A percentile compares a stretch with the other conserved stretches of the same genome.
Evolutionary conservation across 306 rosid species (phyloP).

Genomic region (Vigna mungo): DNA sequence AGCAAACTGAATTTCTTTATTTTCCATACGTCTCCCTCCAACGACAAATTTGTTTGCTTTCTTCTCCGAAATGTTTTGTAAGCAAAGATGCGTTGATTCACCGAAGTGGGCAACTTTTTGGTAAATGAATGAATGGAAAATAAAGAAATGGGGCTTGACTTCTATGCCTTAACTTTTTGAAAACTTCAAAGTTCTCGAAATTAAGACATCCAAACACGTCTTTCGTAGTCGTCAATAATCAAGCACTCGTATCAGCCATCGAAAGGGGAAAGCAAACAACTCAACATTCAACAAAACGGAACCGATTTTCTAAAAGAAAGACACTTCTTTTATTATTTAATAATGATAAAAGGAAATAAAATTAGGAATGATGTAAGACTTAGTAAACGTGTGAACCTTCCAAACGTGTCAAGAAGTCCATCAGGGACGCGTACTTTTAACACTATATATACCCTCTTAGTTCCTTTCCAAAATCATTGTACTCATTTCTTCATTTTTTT

Average conservation of each 20-base stretch:
- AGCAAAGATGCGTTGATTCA: slow-evolving; percentile 25
- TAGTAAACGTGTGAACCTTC: too few relatives aligned
- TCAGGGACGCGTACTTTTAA: slow-evolving; percentile 13
- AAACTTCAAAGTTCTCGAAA: slow-evolving; percentile 34
- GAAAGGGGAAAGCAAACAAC: slow-evolving; percentile 9
- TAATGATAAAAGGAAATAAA: not conserved
- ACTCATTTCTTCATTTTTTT: slow-evolving; percentile 11
- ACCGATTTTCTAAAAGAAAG: not conserved
- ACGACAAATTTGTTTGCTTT: slow-evolving; percentile 23
- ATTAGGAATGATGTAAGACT: slow-evolving; percentile 5
- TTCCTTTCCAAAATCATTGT: slow-evolving; percentile 12
- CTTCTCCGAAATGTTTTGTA: slow-evolving; percentile 11
- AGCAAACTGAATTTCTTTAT: not conserved
- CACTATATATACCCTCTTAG: slow-evolving; percentile 35
- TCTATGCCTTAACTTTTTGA: slow-evolving; percentile 29
- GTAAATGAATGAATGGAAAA: not conserved
- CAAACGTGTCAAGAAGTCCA: slow-evolving; percentile 27
- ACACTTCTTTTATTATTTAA: not conserved
- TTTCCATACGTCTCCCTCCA: slow-evolving; percentile 12
- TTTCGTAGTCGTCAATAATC: slow-evolving; percentile 21
- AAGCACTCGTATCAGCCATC: slow-evolving; percentile 18
- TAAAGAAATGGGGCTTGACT: slow-evolving; percentile 40
- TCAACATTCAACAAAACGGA: slow-evolving; percentile 23
- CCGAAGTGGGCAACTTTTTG: not conserved
- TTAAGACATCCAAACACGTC: slow-evolving; percentile 47